Evolutionary conservation across 495 filamentous ascomycete species (phyloP).

Genomic region (Penicillium malachiteum): DNA sequence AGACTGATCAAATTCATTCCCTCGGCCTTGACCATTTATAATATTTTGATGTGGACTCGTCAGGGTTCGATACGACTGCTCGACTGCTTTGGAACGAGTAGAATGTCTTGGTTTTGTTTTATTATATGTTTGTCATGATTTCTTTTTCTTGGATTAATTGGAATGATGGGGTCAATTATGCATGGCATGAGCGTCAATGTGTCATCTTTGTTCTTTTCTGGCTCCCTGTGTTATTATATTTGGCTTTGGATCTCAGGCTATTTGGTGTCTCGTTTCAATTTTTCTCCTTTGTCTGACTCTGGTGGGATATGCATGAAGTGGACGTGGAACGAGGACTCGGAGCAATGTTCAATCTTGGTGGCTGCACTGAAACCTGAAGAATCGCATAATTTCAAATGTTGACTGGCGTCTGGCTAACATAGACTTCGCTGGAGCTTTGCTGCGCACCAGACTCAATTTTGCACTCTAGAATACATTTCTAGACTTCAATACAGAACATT

Average conservation of each 20-base stretch:
- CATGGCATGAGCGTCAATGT: conserved; percentile 8
- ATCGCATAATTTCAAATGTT: too few species aligned
- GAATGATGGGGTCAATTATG: conserved; percentile 5
- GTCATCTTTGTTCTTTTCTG: not conserved
- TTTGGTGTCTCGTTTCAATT: not conserved
- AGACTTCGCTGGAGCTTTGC: too few species aligned
- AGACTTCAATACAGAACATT: too few species aligned
- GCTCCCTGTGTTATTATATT: conserved; percentile 2
- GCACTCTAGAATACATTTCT: too few species aligned
- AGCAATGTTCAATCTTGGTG: too few species aligned
- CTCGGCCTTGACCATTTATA: not conserved
- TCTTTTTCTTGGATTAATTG: conserved; percentile 1
- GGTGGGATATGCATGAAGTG: not conserved
- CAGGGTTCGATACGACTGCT: too few species aligned
- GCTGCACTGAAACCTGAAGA: too few species aligned
- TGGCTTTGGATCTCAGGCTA: not conserved
- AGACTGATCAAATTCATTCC: not conserved
- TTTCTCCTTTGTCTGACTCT: too few species aligned
- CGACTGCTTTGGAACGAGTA: not conserved
- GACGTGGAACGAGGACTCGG: too few species aligned
- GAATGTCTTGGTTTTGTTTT: not conserved
- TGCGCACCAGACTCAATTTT: too few species aligned
- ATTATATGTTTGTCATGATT: not conserved
- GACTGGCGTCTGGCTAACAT: too few species aligned
- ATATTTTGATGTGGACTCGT: too few species aligned